Evolutionary conservation across 495 filamentous ascomycete species (phyloP), one percentile per base, ranked within the genome.

Genomic region (Aspergillus cristatus): DNA sequence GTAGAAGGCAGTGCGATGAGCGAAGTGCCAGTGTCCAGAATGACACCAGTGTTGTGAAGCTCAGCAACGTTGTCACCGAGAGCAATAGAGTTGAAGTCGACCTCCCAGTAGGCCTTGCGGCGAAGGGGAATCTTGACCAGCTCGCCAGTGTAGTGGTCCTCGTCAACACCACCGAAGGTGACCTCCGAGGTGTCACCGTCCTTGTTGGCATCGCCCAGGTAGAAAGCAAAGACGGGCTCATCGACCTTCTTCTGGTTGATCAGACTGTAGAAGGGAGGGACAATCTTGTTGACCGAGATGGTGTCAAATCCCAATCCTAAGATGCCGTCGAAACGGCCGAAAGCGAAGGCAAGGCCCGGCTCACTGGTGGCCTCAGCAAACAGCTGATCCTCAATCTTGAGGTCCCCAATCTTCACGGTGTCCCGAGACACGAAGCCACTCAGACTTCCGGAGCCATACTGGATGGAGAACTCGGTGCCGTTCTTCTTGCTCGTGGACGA

Each of bases 71-170:
- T 71, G 13, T 84, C 73, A 43, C 91, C 93, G 44, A 95, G 90
- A 33, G 79, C 76, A 65, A 99, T 89, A 32, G 85, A 70, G 52
- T 97, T 83, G 45, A 97, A 79, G 47, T 97, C 88, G 17, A 97
- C 90, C 72, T 99, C 93, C 93, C 93, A 99, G 75, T 99, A 99
- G 28, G 93, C 93, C 81, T 96, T 96, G 54, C 93, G 85, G 58
- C 91, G 80, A 45, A 99, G 77, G 34, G 90, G 90, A 46, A 99
- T 87, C 55, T 83, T 89, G 43, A 78, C 86, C 52, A 99, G 72
- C 63, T 96, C 81, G 48, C 93, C 93, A 20, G 72, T 80, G 72
- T 86, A 97, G 70, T 86, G 85, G 53, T 68, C 66, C 62, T 87
- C 68, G 63, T 97, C 79, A 40, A 96, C 70, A 53, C 93, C 93